Conservation (phyloP, 129 eudicot genomes). For the Flaveria robusta region DNA sequence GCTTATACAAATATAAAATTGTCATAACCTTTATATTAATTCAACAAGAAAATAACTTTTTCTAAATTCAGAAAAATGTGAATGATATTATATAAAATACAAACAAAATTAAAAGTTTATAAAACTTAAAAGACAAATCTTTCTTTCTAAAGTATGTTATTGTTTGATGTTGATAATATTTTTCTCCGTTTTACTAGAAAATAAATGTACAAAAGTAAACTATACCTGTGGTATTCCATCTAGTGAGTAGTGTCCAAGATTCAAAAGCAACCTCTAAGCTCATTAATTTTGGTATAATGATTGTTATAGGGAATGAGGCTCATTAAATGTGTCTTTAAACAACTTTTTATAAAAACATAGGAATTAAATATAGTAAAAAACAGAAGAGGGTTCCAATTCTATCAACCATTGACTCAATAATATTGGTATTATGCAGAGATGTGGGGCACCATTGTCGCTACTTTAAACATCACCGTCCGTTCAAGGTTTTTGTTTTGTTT, state of each 20-base stretch:
- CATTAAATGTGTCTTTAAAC: conserved; percentile 38
- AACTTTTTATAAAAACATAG: neutral
- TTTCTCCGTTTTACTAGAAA: no score
- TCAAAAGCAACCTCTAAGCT: conserved; percentile 30
- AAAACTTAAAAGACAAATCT: no score
- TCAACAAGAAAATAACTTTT: no score
- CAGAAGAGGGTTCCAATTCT: conserved; percentile 24
- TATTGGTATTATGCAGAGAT: conserved; percentile 34
- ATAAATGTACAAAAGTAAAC: no score
- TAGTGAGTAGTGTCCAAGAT: conserved; percentile 24
- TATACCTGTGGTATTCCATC: no score
- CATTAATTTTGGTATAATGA: neutral
- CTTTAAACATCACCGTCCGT: conserved; percentile 35
- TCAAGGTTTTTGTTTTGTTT: conserved; percentile 36
- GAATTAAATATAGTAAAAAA: conserved; percentile 18
- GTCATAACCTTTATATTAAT: no score
- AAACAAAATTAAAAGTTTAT: no score
- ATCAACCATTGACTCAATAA: conserved; percentile 36
- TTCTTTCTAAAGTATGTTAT: no score
- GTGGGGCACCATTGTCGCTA: conserved; percentile 42
- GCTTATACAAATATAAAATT: no score
- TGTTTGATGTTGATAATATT: no score
- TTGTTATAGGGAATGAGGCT: conserved; percentile 29
- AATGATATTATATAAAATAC: no score
- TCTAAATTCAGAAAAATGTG: no score